A percentile compares a stretch with the other conserved stretches of the same genome.
Evolutionary conservation across 768 basidiomycete species (phyloP).

Genomic region (Lactarius psammicola): DNA sequence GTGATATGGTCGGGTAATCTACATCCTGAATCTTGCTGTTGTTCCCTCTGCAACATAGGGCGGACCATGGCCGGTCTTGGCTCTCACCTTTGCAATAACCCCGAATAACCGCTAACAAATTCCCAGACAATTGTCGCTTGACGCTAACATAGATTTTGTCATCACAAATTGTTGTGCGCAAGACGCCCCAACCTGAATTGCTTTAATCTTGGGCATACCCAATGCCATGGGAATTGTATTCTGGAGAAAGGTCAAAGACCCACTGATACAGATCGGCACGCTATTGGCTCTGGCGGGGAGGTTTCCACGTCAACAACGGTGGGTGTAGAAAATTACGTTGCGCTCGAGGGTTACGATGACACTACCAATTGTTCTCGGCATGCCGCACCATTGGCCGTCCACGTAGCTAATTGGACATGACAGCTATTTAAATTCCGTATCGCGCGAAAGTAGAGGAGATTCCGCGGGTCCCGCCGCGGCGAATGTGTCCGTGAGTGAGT

Average conservation of each 20-base stretch:
- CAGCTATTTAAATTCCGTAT: background rate
- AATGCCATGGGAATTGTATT: background rate
- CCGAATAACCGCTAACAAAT: background rate
- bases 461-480: background rate
- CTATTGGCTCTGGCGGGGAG: background rate
- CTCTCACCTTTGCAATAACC: background rate
- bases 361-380: background rate
- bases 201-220: too few species aligned
- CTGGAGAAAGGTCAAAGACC: background rate
- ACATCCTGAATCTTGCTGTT: background rate
- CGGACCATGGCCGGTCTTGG: background rate
- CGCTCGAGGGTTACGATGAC: background rate
- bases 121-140: too few species aligned
- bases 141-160: too few species aligned
- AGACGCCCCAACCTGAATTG: background rate
- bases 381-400: background rate
- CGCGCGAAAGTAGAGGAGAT: background rate
- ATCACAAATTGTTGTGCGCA: too few species aligned
- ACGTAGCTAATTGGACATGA: background rate
- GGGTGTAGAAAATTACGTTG: background rate
- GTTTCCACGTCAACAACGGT: background rate
- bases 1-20: background rate
- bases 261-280: background rate
- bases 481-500: background rate
- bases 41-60: background rate